Evolutionary conservation across 345 rosid species (phyloP).

Genomic region (Aethionema arabicum): DNA sequence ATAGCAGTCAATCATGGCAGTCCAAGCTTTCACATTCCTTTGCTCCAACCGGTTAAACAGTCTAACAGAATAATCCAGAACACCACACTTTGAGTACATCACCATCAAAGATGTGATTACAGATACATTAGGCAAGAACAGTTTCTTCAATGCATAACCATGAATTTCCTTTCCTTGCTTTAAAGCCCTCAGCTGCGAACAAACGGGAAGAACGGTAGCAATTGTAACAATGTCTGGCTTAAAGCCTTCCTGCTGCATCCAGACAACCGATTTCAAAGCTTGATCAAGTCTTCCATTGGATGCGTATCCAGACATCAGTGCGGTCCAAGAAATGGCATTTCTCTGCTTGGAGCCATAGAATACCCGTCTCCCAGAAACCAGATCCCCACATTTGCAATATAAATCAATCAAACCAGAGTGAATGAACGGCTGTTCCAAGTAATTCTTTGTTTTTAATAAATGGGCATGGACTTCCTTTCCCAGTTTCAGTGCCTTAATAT

Average conservation of each 20-base stretch:
- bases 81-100: slow-evolving; percentile 77
- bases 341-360: slow-evolving; percentile 65
- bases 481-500: slow-evolving; percentile 47
- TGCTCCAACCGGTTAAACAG: slow-evolving; percentile 55
- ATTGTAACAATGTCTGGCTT: slow-evolving; percentile 73
- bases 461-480: slow-evolving; percentile 80
- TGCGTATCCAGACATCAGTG: slow-evolving; percentile 76
- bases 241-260: slow-evolving; percentile 97
- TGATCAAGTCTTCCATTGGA: slow-evolving; percentile 75
- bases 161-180: slow-evolving; percentile 82
- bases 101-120: slow-evolving; percentile 68
- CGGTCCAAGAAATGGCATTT: slow-evolving; percentile 83
- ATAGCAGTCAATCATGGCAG: slow-evolving; percentile 68
- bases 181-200: slow-evolving; percentile 59
- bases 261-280: slow-evolving; percentile 76
- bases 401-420: slow-evolving; percentile 80
- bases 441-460: slow-evolving; percentile 52
- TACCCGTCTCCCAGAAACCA: slow-evolving; percentile 64
- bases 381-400: slow-evolving; percentile 82
- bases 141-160: slow-evolving; percentile 71
- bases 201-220: slow-evolving; percentile 80
- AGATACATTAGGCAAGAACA: slow-evolving; percentile 71
- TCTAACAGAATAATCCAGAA: slow-evolving; percentile 50
- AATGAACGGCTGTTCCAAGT: slow-evolving; percentile 47
- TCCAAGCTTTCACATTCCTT: slow-evolving; percentile 69